Evolutionary conservation across 1,284 basidiomycete genomes (phyloP), one percentile per base, ranked within the genome.

Genomic region (Fomitopsis pinicola): DNA sequence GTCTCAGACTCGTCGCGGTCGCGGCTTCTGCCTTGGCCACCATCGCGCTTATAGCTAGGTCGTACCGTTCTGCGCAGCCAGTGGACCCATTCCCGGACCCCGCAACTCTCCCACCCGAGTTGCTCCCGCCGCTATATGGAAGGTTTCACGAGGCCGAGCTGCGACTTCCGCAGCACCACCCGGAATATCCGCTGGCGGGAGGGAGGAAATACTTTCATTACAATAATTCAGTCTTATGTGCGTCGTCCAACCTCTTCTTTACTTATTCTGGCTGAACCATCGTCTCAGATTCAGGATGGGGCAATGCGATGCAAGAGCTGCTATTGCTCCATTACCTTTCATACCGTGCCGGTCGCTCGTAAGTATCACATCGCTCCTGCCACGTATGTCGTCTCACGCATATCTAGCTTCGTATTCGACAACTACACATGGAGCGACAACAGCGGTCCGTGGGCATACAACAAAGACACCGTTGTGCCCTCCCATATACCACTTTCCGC

Each of bases 401-500:
- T 12, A 7, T 7, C 8, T 30, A 70, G 73, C 15, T 87, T 80
- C 63, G 86, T 89, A 2, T 88, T 88, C 62, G 82, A 87, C 61
- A 86, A 88, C 66, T 88, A 87, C 62, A 80, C 80, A 19, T 88
- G 86, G 86, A 70, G 69, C 48, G 59, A 60, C 30, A 58, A 68
- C 42, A 52, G 58, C 28, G 55, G 59, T 14, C 66, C 67, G 55
- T 73, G 70, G 57, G 60, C 71, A 4, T 60, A 64, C 46, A 72
- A 66, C 59, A 59, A 82, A 78, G 17, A 79, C 76, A 64, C 70
- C 73, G 6, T 79, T 78, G 56, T 74, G 79, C 84, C 86, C 1
- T 77, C 82, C 0, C 76, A 78, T 4, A 79, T 88, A 44, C 88
- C 88, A 0, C 68, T 89, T 26, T 83, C 84, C 42, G 84, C 85